phyloP scores from a whole-genome alignment of 805 yeast species.

The Metschnikowia baotianmanensis region DNA sequence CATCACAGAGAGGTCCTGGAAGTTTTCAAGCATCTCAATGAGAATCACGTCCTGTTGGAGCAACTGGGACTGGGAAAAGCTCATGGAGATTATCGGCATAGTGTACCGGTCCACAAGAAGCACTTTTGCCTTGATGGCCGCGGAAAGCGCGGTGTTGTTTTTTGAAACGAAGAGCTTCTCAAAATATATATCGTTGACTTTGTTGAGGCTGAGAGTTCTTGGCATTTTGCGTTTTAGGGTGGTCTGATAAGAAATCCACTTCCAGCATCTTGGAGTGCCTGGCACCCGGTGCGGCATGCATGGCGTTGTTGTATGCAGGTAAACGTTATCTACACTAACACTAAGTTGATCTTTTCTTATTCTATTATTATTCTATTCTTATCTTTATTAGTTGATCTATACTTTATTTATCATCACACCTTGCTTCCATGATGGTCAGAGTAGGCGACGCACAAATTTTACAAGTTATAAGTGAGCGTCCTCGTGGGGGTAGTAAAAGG shows the following conservation, averaged over 20 bases:
- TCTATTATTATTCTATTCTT: too few relatives aligned
- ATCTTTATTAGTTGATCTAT: too few relatives aligned
- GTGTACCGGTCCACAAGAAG: conserved; percentile 77
- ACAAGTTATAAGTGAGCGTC: conserved; percentile 19
- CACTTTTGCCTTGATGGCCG: conserved; percentile 55
- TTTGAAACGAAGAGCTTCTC: conserved; percentile 21
- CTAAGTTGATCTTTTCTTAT: too few relatives aligned
- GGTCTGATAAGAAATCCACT: too few relatives aligned
- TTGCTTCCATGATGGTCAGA: too few relatives aligned
- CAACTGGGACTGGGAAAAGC: conserved; percentile 82
- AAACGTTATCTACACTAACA: too few relatives aligned
- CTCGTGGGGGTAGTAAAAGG: conserved; percentile 25
- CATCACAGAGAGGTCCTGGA: conserved; percentile 63
- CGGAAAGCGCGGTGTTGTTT: conserved; percentile 16
- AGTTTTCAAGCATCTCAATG: conserved; percentile 55
- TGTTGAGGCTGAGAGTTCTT: conserved; percentile 19
- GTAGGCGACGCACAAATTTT: too few relatives aligned
- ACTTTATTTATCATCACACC: too few relatives aligned
- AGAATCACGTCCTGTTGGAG: conserved; percentile 81
- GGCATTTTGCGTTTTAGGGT: conserved; percentile 1
- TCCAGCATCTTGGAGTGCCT: too few relatives aligned
- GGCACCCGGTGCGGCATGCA: too few relatives aligned
- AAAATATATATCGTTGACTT: conserved; percentile 18
- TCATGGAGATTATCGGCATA: conserved; percentile 81
- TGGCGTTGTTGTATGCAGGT: too few relatives aligned